phyloP scores from a whole-genome alignment of 169 alveolate species.

The Plasmodium fragile region DNA sequence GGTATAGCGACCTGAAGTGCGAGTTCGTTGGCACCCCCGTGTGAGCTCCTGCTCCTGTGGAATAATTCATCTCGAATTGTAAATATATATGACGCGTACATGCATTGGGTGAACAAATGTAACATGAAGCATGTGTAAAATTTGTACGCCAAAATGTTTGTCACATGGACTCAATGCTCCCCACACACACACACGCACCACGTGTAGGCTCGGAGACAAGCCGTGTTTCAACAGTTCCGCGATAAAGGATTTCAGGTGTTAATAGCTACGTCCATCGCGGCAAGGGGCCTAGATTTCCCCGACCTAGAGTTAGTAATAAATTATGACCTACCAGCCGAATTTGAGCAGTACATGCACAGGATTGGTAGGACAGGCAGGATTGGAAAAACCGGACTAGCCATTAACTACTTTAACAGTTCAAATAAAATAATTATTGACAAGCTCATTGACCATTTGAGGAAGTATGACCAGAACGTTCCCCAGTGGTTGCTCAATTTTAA shows the following conservation, averaged over 20 bases:
- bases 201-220: conserved; percentile 29
- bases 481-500: conserved; percentile 78
- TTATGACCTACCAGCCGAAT: conserved; percentile 98
- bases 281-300: conserved; percentile 98
- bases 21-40: neutral
- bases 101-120: neutral
- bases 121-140: neutral
- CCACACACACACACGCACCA: neutral
- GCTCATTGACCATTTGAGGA: conserved; percentile 84
- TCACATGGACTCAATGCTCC: neutral
- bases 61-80: neutral
- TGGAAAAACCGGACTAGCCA: conserved; percentile 97
- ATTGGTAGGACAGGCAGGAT: conserved; percentile 99
- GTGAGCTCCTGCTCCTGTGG: neutral
- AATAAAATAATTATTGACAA: conserved; percentile 90
- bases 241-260: conserved; percentile 86
- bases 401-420: conserved; percentile 92
- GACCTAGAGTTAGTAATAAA: conserved; percentile 95
- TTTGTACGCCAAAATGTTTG: neutral
- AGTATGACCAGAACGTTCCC: conserved; percentile 83
- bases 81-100: neutral
- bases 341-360: conserved; percentile 99
- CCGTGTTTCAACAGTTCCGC: conserved; percentile 26
- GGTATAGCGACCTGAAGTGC: neutral
- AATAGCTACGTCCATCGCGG: conserved; percentile 98